Percentiles rank a stretch among this genome's conserved stretches.
Evolutionary conservation across 768 basidiomycete species (phyloP).

Genomic region (Boletellus ananas): DNA sequence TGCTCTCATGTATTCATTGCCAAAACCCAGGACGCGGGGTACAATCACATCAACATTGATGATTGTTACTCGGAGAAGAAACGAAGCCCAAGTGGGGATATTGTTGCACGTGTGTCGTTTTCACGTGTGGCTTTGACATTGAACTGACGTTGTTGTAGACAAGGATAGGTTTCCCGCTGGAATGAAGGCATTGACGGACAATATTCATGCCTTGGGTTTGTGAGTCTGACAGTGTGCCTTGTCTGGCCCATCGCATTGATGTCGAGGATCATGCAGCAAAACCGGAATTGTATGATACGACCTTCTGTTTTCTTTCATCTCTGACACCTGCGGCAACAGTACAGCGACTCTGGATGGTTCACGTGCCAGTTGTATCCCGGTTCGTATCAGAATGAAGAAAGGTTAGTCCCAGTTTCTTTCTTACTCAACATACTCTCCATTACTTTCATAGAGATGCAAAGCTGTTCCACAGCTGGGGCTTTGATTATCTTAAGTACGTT

Average conservation of each 20-base stretch:
- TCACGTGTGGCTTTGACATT: neutral
- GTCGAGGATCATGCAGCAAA: constrained; percentile 36
- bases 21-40: constrained; percentile 49
- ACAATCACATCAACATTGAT: constrained; percentile 57
- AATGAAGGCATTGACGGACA: constrained; percentile 52
- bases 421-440: neutral
- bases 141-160: constrained; percentile 31
- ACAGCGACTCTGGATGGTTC: constrained; percentile 67
- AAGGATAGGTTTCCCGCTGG: constrained; percentile 52
- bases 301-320: neutral
- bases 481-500: constrained; percentile 59
- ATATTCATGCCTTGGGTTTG: constrained; percentile 56
- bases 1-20: neutral
- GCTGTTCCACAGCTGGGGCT: constrained; percentile 62
- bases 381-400: constrained; percentile 59
- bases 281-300: constrained; percentile 52
- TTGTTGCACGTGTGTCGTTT: constrained; percentile 46
- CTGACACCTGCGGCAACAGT: constrained; percentile 34
- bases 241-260: neutral
- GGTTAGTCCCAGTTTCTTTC: constrained; percentile 29
- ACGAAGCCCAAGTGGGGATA: constrained; percentile 46
- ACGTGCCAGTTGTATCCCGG: constrained; percentile 65
- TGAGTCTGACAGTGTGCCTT: constrained; percentile 29
- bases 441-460: constrained; percentile 45
- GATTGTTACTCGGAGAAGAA: constrained; percentile 64